phyloP scores from a whole-genome alignment of 176 grass and related monocot species.

The Microstegium vimineum region DNA sequence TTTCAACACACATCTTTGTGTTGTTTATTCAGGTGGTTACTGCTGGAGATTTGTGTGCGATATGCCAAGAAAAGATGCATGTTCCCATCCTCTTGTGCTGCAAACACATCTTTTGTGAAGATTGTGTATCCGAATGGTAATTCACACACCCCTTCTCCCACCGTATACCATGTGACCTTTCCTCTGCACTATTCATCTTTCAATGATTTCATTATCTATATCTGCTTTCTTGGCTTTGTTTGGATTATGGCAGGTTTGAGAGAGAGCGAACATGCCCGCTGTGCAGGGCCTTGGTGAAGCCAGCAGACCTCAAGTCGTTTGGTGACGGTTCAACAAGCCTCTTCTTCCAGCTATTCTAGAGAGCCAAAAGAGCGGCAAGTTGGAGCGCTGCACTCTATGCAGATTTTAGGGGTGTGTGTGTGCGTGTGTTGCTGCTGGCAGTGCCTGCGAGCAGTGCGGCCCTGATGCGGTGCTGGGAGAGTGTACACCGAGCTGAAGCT shows the following conservation, averaged over 20 bases:
- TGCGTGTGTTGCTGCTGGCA: conserved; percentile 25
- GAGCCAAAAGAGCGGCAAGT: neutral
- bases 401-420: conserved; percentile 16
- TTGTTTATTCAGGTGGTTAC: conserved; percentile 44
- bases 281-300: conserved; percentile 88
- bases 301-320: conserved; percentile 82
- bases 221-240: neutral
- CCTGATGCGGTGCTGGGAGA: conserved; percentile 37
- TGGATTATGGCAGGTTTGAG: conserved; percentile 66
- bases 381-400: neutral
- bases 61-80: conserved; percentile 96
- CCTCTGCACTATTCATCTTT: neutral
- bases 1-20: neutral
- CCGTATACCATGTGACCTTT: neutral
- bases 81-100: conserved; percentile 75
- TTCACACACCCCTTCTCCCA: neutral
- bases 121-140: conserved; percentile 93
- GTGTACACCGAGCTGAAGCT: conserved; percentile 13
- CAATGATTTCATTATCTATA: neutral
- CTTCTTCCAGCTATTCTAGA: conserved; percentile 91
- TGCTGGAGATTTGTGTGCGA: conserved; percentile 81
- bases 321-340: conserved; percentile 89
- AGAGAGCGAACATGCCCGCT: conserved; percentile 93
- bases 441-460: conserved; percentile 29
- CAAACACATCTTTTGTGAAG: conserved; percentile 89